Base-by-base conservation (phyloP, 2,329 filamentous ascomycete genomes). In the Decorospora gaudefroyi region DNA sequence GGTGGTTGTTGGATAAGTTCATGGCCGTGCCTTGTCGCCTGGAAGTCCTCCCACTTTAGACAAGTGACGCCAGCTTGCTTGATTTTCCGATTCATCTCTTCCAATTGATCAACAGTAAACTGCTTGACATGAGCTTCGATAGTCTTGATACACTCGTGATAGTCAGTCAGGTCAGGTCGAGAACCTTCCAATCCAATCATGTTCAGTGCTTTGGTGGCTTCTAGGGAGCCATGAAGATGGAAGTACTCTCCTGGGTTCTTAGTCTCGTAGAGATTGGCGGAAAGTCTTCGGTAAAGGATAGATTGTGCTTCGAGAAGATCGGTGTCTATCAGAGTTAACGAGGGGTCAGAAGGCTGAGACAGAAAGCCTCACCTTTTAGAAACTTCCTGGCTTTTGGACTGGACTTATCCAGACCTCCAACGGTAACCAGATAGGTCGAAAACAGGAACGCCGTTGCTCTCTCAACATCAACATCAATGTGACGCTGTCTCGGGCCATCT, bases 221-320 rank as follows among this genome's bases (percentile, higher is more conserved):
- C 85, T 0, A 90, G 70, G 0, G 86, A 89, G 30, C 86, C 86
- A 62, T 89, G 86, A 17, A 89, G 85, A 59, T 90, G 86, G 61
- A 87, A 90, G 59, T 82, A 89, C 61, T 85, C 77, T n/a, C 79
- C 81, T 1, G 75, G 70, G n/a, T 75, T 77, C 62, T 81, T 84
- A 6, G 86, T 88, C 57, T 79, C 76, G 69, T 88, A 89, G 1
- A 89, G 70, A 49, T 88, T 88, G 10, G 86, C 86, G 8, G 86
- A 87, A 68, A 89, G 76, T 49, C 86, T 82, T 7, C 86, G 80
- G 62, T 90, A 90, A 5, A 81, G 73, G 49, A 83, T 81, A 2
- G 86, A 87, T 63, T 90, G 87, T 1, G 87, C 87, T 49, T 79
- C 73, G 4, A 87, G 72, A 15, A 89, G 69, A 67, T 90, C 87